phyloP scores from a whole-genome alignment of 768 basidiomycete genomes.

The Leucocoprinus sp. region DNA sequence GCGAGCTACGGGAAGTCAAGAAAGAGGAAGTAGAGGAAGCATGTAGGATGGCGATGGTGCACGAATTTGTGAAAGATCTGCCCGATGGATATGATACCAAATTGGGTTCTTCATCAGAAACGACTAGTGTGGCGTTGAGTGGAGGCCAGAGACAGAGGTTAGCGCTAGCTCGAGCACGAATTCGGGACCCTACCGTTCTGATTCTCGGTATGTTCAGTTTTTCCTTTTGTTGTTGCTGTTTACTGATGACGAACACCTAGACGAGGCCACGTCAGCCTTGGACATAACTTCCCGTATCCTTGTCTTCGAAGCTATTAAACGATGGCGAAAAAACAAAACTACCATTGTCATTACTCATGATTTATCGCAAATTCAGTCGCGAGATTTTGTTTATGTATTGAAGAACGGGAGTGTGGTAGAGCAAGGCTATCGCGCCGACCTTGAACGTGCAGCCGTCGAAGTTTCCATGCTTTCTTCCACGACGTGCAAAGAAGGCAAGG shows the following conservation, averaged over 20 bases:
- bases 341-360: constrained; percentile 97
- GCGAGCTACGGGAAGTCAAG: constrained; percentile 50
- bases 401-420: constrained; percentile 73
- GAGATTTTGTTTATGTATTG: constrained; percentile 92
- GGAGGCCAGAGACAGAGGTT: constrained; percentile 92
- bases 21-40: constrained; percentile 71
- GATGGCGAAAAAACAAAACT: constrained; percentile 70
- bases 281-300: constrained; percentile 82
- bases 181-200: constrained; percentile 81
- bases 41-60: constrained; percentile 76
- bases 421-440: constrained; percentile 78
- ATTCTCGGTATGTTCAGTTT: constrained; percentile 75
- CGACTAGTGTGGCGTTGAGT: constrained; percentile 60
- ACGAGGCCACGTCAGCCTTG: constrained; percentile 77
- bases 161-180: constrained; percentile 77
- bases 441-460: constrained; percentile 36
- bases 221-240: background rate
- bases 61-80: constrained; percentile 80
- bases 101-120: constrained; percentile 29
- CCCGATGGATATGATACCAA: constrained; percentile 84
- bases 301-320: constrained; percentile 64
- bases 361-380: constrained; percentile 63
- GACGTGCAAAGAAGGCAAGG: constrained; percentile 22
- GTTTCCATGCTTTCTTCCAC: background rate
- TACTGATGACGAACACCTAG: constrained; percentile 37